Conservation (phyloP, 1,284 basidiomycete species). For the Boletus sp. region DNA sequence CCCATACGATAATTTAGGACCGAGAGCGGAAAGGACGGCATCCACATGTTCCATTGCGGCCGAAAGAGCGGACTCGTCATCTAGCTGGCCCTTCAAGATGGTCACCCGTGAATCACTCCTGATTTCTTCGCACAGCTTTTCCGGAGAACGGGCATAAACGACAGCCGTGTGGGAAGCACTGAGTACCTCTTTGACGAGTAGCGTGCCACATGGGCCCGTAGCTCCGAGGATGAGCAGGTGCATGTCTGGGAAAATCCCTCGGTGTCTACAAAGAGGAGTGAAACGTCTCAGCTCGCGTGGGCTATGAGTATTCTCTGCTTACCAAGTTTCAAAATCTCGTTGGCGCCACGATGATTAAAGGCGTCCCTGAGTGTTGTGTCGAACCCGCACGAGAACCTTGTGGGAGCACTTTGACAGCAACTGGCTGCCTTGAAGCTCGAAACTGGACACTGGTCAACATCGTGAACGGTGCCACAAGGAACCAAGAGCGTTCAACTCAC, state of each 20-base stretch:
- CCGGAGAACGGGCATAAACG: constrained; percentile 62
- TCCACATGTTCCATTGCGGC: constrained; percentile 59
- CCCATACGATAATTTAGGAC: constrained; percentile 47
- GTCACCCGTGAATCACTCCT: constrained; percentile 47
- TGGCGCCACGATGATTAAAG: not conserved
- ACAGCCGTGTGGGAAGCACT: constrained; percentile 50
- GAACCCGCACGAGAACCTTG: constrained; percentile 5
- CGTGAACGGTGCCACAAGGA: not conserved
- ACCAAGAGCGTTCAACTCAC: not conserved
- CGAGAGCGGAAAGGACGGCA: constrained; percentile 66
- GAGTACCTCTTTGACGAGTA: constrained; percentile 58
- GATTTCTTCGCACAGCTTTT: constrained; percentile 60
- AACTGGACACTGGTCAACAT: not conserved
- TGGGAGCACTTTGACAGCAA: not conserved
- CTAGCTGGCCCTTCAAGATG: constrained; percentile 58
- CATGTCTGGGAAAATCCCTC: constrained; percentile 29
- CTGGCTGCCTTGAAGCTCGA: not conserved
- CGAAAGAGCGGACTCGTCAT: constrained; percentile 50
- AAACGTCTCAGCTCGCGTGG: not conserved
- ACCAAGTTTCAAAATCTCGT: constrained; percentile 5
- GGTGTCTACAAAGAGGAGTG: not conserved
- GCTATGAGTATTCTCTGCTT: not conserved
- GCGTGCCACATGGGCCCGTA: constrained; percentile 61
- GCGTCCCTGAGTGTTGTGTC: not conserved
- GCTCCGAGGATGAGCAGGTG: constrained; percentile 54